Conservation (phyloP, 345 rosid genomes). For the Aquilaria sinensis region DNA sequence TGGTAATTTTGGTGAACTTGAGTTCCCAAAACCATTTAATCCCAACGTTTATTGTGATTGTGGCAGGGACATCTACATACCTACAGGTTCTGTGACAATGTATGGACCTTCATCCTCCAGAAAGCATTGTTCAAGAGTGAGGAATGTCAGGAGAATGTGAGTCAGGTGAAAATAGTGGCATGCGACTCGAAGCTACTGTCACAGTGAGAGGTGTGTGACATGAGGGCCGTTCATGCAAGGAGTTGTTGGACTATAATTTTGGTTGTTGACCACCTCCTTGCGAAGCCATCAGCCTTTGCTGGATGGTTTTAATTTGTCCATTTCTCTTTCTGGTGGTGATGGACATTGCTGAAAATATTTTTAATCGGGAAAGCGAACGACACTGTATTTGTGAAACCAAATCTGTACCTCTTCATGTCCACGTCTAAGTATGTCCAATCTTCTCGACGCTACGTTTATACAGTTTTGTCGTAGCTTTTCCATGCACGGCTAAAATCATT, state of each 20-base stretch:
- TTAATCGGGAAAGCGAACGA: constrained; percentile 5
- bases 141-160: constrained; percentile 54
- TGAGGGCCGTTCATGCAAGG: constrained; percentile 7
- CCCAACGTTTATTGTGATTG: background rate
- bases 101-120: constrained; percentile 97
- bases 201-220: constrained; percentile 35
- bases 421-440: too few relatives aligned
- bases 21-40: too few relatives aligned
- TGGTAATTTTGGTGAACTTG: too few relatives aligned
- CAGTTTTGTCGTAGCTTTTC: too few relatives aligned
- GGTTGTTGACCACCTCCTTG: constrained; percentile 11
- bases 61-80: constrained; percentile 96
- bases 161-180: constrained; percentile 90
- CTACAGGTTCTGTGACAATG: constrained; percentile 98
- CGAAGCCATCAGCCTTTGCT: constrained; percentile 20
- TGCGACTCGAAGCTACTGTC: constrained; percentile 94
- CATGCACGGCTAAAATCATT: too few relatives aligned
- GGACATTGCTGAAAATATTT: constrained; percentile 6
- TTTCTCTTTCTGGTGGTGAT: constrained; percentile 8
- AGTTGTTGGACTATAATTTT: constrained; percentile 5
- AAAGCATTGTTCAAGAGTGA: constrained; percentile 63
- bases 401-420: too few relatives aligned
- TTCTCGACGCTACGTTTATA: too few relatives aligned
- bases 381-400: background rate
- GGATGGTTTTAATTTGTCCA: constrained; percentile 8